Conservation (phyloP, 345 rosid species). For the Linum lewisii region DNA sequence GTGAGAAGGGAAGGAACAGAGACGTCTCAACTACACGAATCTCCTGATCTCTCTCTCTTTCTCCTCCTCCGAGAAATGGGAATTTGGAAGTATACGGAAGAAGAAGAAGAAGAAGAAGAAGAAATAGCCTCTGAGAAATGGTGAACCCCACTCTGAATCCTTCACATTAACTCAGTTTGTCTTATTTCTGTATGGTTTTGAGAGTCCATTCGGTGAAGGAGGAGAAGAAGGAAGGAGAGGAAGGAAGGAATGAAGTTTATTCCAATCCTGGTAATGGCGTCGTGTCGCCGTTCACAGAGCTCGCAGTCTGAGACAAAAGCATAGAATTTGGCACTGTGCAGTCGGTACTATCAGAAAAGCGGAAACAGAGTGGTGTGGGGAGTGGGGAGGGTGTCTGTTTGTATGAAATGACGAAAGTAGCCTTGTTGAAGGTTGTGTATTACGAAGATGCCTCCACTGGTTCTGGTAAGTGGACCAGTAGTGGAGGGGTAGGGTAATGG, state of each 20-base stretch:
- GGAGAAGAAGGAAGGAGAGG: no score
- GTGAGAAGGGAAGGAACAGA: slow-evolving; percentile 20
- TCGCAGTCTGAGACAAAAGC: not conserved
- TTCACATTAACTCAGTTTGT: not conserved
- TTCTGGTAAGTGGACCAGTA: not conserved
- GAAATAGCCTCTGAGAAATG: not conserved
- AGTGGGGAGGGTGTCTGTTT: not conserved
- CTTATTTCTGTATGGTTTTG: no score
- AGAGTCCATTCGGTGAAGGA: no score
- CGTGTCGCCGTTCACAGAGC: not conserved
- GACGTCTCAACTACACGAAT: not conserved
- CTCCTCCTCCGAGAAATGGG: slow-evolving; percentile 14
- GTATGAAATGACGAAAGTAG: not conserved
- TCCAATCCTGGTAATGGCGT: not conserved
- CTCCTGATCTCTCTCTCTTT: slow-evolving; percentile 7
- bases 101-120: slow-evolving; percentile 7
- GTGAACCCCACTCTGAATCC: not conserved
- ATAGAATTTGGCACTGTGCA: not conserved
- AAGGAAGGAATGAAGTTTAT: no score
- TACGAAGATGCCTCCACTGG: not conserved
- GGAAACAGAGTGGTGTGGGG: not conserved
- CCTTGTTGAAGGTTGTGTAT: not conserved
- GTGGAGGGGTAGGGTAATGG: not conserved
- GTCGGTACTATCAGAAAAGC: no score
- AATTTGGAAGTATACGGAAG: slow-evolving; percentile 10